Base-by-base conservation (phyloP, 1,284 basidiomycete species). In the Austroboletus niveus region DNA sequence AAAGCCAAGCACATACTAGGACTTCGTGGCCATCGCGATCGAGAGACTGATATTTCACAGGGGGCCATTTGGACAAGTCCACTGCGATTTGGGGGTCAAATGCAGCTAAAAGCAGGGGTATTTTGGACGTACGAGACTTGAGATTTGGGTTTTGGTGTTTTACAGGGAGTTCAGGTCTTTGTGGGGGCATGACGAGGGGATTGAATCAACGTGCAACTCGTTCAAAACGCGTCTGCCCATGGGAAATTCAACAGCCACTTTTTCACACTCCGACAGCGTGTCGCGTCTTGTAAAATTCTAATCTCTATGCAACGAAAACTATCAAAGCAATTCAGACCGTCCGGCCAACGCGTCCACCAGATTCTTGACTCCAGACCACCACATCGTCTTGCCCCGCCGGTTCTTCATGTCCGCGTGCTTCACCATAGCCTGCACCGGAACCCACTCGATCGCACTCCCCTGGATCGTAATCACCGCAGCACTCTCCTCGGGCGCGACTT, bases 381-480 rank as follows among this genome's bases (percentile, higher is more conserved):
- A 96, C 48, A 77, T 74, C 34, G 77, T 72, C 70, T 85, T 91
- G 1, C 93, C 94, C 56, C 93, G 73, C 52, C 96, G 77, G 68
- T 94, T 87, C 75, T 84, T 85, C 85, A 96, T 91, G 72, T 99
- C 95, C 22, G 95, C 92, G 49, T 92, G 84, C 55, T 76, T 72
- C 47, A 91, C 76, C 81, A 98, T 92, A 60, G 93, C 91, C 56
- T 81, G 77, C 54, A 94, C 89, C 0, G 88, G 81, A 5, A 94
- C 91, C 80, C 92, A 94, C 55, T 84, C 75, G 56, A 98, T 79
- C 31, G 79, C 73, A 49, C 86, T 85, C 15, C 89, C 82, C 66
- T 95, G 89, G 59, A 98, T 90, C 17, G 92, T 94, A 61, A 98
- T 97, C 57, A 97, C 89, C 17, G 90, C 89, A 0, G 94, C 94